Conservation (phyloP, 192 early-diverging fungal species). For the Podila horticola region DNA sequence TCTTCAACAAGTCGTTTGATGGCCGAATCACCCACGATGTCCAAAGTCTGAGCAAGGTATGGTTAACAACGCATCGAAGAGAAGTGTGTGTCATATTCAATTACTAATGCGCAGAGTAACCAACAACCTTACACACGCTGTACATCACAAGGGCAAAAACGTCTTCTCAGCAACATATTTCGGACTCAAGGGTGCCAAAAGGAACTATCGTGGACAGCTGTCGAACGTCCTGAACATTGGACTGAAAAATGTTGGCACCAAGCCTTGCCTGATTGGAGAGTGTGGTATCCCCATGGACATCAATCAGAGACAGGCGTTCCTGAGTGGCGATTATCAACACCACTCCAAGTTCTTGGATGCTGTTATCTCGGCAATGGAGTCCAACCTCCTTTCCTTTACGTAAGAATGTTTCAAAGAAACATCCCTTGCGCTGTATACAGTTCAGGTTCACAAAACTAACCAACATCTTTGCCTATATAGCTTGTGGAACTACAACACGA, state of each 20-base stretch:
- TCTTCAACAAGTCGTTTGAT: constrained; percentile 79
- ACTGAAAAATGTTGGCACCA: constrained; percentile 65
- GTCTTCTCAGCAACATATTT: constrained; percentile 82
- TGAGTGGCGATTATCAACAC: constrained; percentile 75
- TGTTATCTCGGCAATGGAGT: constrained; percentile 76
- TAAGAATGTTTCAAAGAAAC: constrained; percentile 19
- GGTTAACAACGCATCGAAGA: background rate
- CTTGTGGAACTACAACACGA: constrained; percentile 88
- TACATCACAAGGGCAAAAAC: constrained; percentile 70
- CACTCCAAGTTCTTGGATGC: constrained; percentile 84
- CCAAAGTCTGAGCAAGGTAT: constrained; percentile 74
- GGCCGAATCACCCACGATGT: constrained; percentile 85
- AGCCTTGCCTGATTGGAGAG: constrained; percentile 81
- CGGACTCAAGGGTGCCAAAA: constrained; percentile 75
- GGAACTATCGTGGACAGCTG: constrained; percentile 81
- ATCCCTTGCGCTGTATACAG: background rate
- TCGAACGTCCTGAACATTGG: constrained; percentile 71
- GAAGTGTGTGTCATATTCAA: no score
- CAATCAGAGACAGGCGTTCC: constrained; percentile 76
- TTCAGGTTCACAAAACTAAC: background rate
- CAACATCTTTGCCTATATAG: constrained; percentile 23
- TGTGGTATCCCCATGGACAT: constrained; percentile 91
- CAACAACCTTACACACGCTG: constrained; percentile 5
- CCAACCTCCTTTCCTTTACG: constrained; percentile 81
- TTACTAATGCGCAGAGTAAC: background rate